Evolutionary conservation across 768 basidiomycete genomes (phyloP), one percentile per base, ranked within the genome.

Genomic region (Suillus americanus): DNA sequence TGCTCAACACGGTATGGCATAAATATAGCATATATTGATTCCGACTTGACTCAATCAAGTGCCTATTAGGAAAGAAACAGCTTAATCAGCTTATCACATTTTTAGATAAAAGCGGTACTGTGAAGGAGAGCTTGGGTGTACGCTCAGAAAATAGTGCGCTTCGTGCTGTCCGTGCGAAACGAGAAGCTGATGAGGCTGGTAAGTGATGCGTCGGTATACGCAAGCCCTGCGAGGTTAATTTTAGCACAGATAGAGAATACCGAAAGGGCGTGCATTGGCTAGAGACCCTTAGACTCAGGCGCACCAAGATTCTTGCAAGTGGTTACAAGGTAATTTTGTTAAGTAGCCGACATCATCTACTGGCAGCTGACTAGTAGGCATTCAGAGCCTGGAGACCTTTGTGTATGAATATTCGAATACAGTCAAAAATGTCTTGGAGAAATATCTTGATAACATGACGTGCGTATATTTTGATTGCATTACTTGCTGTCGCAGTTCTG

Each of bases 141-240:
- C 82, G 87, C 40, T 73, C 80, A 51, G 85, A 89, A 70, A 90
- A 82, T 64, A 81, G 81, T 61, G 89, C 94, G 1, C 79, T 95
- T 65, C 86, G 89, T 60, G 84, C 87, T 30, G 91, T 94, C 20
- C 88, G 90, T 46, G 87, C 91, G 28, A 96, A 95, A 77, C 82
- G 95, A 57, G 95, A 97, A 68, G 89, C 91, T 5, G 95, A 97
- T 41, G 95, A 97, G 74, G 94, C 95, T 64, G 92, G 94, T 91
- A 64, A 66, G 82, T 73, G 20, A 25, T 37, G 3, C 57, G n/a
- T 48, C 20, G 56, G 18, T 61, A 61, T 9, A 38, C 23, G 28
- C 16, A 18, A 57, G 60, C n/a, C 14, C 28, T 38, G 43, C 51
- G 45, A n/a, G 35, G 23, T 57, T 28, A 62, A 60, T 40, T 68